These are phyloP conservation scores for Oxyria digyna DNA, from an alignment of 148 eudicot genomes.

Conservation along the genomic window DNA sequence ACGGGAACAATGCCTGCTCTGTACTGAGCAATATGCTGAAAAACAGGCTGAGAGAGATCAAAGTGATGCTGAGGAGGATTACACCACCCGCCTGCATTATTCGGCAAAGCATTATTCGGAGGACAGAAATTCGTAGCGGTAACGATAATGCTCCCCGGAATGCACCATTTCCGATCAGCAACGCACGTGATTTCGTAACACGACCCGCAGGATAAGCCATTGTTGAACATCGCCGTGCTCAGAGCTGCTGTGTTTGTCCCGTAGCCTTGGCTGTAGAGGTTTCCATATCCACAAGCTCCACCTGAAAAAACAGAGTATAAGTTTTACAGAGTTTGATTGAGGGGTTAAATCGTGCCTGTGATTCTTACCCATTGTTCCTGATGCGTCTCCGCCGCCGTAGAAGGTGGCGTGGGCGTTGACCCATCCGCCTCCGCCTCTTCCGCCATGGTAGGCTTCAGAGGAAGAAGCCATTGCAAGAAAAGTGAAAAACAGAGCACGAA, in stretches of 20 bases:
- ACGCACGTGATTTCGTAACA: constrained; percentile 59
- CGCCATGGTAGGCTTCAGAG: constrained; percentile 28
- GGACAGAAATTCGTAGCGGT: constrained; percentile 84
- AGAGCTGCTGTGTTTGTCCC: constrained; percentile 70
- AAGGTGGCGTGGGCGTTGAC: constrained; percentile 61
- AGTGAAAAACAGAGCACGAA: constrained; percentile 26
- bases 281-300: constrained; percentile 74
- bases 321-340: constrained; percentile 7
- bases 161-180: constrained; percentile 49
- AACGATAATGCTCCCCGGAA: constrained; percentile 48
- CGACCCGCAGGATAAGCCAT: constrained; percentile 68
- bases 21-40: constrained; percentile 64
- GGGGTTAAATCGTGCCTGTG: background rate
- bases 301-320: constrained; percentile 20
- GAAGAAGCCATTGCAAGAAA: constrained; percentile 30
- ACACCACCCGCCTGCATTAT: constrained; percentile 57
- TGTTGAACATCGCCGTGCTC: constrained; percentile 62
- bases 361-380: constrained; percentile 65
- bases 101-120: constrained; percentile 44
- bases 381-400: constrained; percentile 67
- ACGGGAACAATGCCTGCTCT: constrained; percentile 76
- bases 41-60: constrained; percentile 70
- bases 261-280: constrained; percentile 57
- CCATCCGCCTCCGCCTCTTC: constrained; percentile 55
- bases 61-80: constrained; percentile 81